A percentile compares a stretch with the other conserved stretches of the same genome.
phyloP scores from a whole-genome alignment of 2,329 filamentous ascomycete species.

The Xylariaceae sp. region DNA sequence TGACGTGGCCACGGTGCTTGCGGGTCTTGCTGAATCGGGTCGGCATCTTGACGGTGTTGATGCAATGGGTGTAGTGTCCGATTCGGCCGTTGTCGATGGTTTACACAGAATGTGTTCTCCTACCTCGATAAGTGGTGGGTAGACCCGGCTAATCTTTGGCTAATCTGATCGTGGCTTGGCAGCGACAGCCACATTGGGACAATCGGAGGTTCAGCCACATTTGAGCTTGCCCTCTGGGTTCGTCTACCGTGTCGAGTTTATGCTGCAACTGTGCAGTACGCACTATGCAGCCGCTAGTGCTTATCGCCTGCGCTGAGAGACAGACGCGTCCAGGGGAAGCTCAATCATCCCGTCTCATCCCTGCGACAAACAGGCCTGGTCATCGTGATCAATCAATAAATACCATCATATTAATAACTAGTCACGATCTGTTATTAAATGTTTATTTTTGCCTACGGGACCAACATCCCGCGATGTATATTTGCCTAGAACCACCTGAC shows the following conservation, averaged over 20 bases:
- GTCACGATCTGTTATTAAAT: not conserved
- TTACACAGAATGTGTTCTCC: conserved; percentile 3
- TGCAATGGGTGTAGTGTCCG: conserved; percentile 11
- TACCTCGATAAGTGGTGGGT: conserved; percentile 13
- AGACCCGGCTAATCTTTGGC: conserved; percentile 21
- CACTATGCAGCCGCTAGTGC: too few species aligned
- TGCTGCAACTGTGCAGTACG: too few species aligned
- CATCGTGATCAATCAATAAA: not conserved
- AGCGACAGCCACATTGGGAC: not conserved
- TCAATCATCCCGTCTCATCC: too few species aligned
- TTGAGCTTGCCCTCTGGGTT: too few species aligned
- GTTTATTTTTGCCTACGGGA: too few species aligned
- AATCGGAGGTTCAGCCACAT: not conserved
- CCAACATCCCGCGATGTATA: not conserved
- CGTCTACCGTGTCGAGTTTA: too few species aligned
- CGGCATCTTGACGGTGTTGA: conserved; percentile 20
- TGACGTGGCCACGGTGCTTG: conserved; percentile 81
- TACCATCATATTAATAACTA: too few species aligned
- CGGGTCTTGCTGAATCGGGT: conserved; percentile 23
- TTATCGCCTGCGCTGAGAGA: too few species aligned
- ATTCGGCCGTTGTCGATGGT: conserved; percentile 16
- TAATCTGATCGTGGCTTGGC: conserved; percentile 14
- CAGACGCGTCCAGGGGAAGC: too few species aligned
- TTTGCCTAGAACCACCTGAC: conserved; percentile 7
- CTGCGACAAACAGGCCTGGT: not conserved